Base-by-base conservation (phyloP, 2,329 filamentous ascomycete species). In the Colletotrichum musicola region DNA sequence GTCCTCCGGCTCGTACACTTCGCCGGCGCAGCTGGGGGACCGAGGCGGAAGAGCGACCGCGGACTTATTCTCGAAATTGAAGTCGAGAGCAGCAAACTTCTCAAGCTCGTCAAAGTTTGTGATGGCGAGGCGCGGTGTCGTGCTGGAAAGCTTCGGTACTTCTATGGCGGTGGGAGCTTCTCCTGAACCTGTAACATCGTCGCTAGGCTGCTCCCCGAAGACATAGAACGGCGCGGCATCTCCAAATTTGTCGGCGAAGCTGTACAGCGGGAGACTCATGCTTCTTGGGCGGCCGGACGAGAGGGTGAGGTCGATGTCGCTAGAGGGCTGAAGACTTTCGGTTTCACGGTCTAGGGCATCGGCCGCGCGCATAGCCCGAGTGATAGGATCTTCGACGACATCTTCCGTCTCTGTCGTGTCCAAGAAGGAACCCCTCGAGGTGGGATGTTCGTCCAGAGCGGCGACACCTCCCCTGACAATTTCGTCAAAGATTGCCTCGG, bases 61-160 rank as follows among this genome's bases (percentile, higher is more conserved):
- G 13, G 70, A 71, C 20, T 73, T 72, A 30, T 74, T 72, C 44
- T 78, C 74, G 30, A 73, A 74, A 49, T 78, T 73, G 51, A 68
- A 68, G n/a, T 98, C 74, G 82, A 97, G 55, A 92, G 97, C 69
- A 94, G 95, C 71, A 97, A 97, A 75, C 94, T 94, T 3, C 84
- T 98, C 4, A 92, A 95, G 77, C 81, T 94, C 20, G 79, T 83
- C 75, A 84, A 86, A 73, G 75, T 82, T 54, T 4, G 74, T 77
- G 44, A 77, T 62, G n/a, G 73, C 72, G 53, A 80, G 74, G 4
- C 65, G 74, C 3, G 76, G 75, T 14, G 75, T 69, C 69, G 46
- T 18, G 14, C 18, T 16, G 20, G 18, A 12, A 2, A 16, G n/a
- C 12, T 30, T 42, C 22, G 22, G 12, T 18, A 16, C 12, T 4